Evolutionary conservation across 148 eudicot genomes (phyloP).

Genomic region (Diospyros kaki): DNA sequence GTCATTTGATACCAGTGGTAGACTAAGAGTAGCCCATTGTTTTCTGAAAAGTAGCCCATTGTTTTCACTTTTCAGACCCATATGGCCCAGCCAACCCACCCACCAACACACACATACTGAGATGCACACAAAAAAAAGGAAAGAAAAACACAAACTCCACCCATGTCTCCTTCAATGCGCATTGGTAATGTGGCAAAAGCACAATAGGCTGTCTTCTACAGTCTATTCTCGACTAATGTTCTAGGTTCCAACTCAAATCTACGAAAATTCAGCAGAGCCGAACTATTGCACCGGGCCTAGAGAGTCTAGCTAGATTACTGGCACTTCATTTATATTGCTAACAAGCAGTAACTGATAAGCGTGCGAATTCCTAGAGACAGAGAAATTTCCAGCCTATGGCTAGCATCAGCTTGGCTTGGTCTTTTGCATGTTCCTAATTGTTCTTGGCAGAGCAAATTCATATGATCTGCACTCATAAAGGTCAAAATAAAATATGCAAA

Average conservation of each 20-base stretch:
- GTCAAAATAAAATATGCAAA: neutral
- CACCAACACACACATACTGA: neutral
- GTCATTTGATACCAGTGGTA: neutral
- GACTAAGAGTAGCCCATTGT: neutral
- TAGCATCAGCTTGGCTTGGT: neutral
- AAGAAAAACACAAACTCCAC: neutral
- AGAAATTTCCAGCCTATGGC: neutral
- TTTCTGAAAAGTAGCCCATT: too few relatives aligned
- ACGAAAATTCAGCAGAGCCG: neutral
- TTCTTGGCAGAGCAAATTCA: neutral
- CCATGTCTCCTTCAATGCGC: neutral
- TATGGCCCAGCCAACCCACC: neutral
- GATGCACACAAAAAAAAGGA: neutral
- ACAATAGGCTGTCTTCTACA: neutral
- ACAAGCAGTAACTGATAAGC: neutral
- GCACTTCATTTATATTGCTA: neutral
- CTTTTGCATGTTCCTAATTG: neutral
- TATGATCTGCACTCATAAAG: neutral
- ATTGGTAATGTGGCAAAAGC: neutral
- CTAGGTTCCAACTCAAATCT: neutral
- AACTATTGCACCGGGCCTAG: neutral
- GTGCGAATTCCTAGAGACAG: too few relatives aligned
- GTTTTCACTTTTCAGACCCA: too few relatives aligned
- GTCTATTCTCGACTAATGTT: neutral
- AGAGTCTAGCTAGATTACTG: neutral